These are phyloP conservation scores for Terana coerulea DNA, from an alignment of 768 basidiomycete species.

Conservation along the genomic window DNA sequence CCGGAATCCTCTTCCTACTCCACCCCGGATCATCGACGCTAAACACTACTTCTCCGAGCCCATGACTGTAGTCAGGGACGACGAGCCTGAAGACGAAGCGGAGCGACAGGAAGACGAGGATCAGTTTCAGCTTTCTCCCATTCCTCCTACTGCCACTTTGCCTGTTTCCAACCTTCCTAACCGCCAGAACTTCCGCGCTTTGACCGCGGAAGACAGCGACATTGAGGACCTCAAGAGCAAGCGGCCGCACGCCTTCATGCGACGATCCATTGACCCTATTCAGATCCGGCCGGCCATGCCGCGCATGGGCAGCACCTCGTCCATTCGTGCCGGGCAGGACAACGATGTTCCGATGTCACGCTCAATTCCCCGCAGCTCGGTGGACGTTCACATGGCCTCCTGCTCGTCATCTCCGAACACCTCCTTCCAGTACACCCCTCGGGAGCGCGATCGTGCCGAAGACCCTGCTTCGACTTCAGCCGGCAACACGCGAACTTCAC, in stretches of 20 bases:
- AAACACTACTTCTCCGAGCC: constrained; percentile 18
- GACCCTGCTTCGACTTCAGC: constrained; percentile 1
- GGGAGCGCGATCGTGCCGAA: constrained; percentile 16
- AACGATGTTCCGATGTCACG: constrained; percentile 17
- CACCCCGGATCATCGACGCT: constrained; percentile 10
- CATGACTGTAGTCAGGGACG: constrained; percentile 16
- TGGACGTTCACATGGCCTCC: constrained; percentile 27
- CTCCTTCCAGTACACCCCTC: constrained; percentile 11
- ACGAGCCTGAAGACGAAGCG: constrained; percentile 9
- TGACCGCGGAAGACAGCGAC: constrained; percentile 21
- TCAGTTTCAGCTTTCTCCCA: constrained; percentile 23
- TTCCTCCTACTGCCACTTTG: constrained; percentile 19
- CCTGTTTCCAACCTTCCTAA: constrained; percentile 21
- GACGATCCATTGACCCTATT: constrained; percentile 20
- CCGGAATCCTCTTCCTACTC: constrained; percentile 11
- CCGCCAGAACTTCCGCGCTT: constrained; percentile 20
- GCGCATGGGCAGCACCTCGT: constrained; percentile 21
- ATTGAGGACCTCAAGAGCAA: constrained; percentile 16
- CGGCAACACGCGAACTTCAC: not conserved
- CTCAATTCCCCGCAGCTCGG: constrained; percentile 20
- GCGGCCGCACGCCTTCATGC: constrained; percentile 8
- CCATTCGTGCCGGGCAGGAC: constrained; percentile 11
- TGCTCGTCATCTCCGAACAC: constrained; percentile 23
- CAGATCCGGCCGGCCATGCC: constrained; percentile 17
- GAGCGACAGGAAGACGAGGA: constrained; percentile 16